Conservation (phyloP, 345 rosid species). For the Laguncularia racemosa region DNA sequence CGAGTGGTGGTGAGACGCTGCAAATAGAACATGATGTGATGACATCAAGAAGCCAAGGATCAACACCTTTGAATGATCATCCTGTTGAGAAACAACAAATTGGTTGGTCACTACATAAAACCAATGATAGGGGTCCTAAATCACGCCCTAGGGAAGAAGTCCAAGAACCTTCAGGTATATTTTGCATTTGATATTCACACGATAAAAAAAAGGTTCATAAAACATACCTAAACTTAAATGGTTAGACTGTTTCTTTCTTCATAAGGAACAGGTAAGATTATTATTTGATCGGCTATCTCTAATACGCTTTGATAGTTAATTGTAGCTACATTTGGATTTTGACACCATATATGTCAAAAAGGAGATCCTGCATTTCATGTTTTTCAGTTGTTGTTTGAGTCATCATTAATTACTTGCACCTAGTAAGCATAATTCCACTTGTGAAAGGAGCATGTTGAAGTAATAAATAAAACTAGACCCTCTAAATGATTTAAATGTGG, state of each 20-base stretch:
- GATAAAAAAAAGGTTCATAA: too few species aligned
- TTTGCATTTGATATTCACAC: background rate
- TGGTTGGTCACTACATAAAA: conserved; percentile 10
- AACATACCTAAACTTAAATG: too few species aligned
- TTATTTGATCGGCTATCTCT: too few species aligned
- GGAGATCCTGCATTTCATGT: too few species aligned
- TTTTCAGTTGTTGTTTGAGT: background rate
- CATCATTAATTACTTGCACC: background rate
- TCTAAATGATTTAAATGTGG: too few species aligned
- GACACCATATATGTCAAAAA: too few species aligned
- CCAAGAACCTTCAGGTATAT: conserved; percentile 20
- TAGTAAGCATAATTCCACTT: background rate
- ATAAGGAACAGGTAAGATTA: too few species aligned
- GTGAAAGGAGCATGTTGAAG: too few species aligned
- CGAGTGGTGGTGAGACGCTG: conserved; percentile 2
- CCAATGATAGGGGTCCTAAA: conserved; percentile 24
- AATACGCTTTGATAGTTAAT: too few species aligned
- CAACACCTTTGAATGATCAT: conserved; percentile 13
- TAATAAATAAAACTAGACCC: too few species aligned
- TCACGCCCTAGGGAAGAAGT: conserved; percentile 18
- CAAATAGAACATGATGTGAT: conserved; percentile 15
- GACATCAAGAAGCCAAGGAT: conserved; percentile 17
- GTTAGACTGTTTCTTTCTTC: too few species aligned
- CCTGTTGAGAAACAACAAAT: conserved; percentile 12
- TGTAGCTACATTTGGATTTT: too few species aligned